These are phyloP conservation scores for Thalassia testudinum DNA, from an alignment of 116 monocot genomes.

Conservation along the genomic window DNA sequence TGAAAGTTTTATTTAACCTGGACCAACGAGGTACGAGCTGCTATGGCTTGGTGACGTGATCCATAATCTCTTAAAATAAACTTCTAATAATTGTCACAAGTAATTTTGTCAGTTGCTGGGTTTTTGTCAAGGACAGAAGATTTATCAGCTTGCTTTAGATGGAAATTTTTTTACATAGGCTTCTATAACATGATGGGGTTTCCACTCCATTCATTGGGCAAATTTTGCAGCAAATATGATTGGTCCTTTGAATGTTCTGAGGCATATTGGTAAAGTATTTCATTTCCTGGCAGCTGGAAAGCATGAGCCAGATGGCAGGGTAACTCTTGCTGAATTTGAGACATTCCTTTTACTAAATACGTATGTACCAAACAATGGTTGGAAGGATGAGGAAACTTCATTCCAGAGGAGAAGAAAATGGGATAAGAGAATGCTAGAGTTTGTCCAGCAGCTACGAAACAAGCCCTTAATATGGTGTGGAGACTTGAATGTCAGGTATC, in stretches of 20 bases:
- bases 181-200: too few relatives aligned
- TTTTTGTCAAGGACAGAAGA: too few relatives aligned
- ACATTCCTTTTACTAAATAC: slow-evolving; percentile 67
- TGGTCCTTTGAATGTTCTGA: too few relatives aligned
- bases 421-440: slow-evolving; percentile 92
- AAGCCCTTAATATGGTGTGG: slow-evolving; percentile 96
- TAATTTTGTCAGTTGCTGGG: too few relatives aligned
- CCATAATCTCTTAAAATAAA: too few relatives aligned
- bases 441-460: slow-evolving; percentile 49
- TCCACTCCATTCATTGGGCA: too few relatives aligned
- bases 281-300: slow-evolving; percentile 62
- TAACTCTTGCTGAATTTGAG: slow-evolving; percentile 95
- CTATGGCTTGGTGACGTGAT: too few relatives aligned
- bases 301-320: slow-evolving; percentile 88
- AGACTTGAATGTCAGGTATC: slow-evolving; percentile 77
- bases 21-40: slow-evolving; percentile 57
- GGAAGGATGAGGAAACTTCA: slow-evolving; percentile 96
- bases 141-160: too few relatives aligned
- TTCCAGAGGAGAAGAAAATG: slow-evolving; percentile 88
- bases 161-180: too few relatives aligned
- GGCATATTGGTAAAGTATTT: too few relatives aligned
- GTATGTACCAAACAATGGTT: slow-evolving; percentile 91
- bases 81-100: too few relatives aligned
- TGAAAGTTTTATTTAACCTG: slow-evolving; percentile 58
- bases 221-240: too few relatives aligned